Conservation (phyloP, 2,329 filamentous ascomycete genomes). For the Trichoderma koningii region DNA sequence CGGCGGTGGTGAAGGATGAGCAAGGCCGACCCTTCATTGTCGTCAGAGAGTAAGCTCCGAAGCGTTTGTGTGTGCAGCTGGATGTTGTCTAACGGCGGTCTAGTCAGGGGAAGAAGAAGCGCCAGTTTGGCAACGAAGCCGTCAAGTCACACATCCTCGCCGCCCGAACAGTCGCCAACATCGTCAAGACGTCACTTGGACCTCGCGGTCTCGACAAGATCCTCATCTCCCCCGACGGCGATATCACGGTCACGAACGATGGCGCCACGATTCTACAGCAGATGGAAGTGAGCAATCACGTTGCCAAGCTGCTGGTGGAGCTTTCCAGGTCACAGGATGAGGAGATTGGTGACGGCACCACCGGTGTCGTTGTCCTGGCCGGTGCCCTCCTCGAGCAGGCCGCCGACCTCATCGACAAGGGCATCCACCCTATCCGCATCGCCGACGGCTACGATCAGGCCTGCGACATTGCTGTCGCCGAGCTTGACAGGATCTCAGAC, state of each 20-base stretch:
- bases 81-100: conserved; percentile 31
- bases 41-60: conserved; percentile 80
- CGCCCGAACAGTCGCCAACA: conserved; percentile 91
- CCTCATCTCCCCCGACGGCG: conserved; percentile 95
- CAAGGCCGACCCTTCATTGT: conserved; percentile 96
- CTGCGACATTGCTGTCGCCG: conserved; percentile 91
- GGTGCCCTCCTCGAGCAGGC: conserved; percentile 95
- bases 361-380: conserved; percentile 93
- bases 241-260: conserved; percentile 99
- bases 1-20: conserved; percentile 90
- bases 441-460: conserved; percentile 97
- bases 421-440: conserved; percentile 97
- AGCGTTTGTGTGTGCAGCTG: background rate
- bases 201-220: conserved; percentile 98
- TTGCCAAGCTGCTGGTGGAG: conserved; percentile 94
- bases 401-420: conserved; percentile 98
- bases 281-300: conserved; percentile 99
- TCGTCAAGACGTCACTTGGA: conserved; percentile 95
- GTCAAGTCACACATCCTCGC: conserved; percentile 98
- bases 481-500: conserved; percentile 92
- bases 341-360: conserved; percentile 97
- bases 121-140: conserved; percentile 93
- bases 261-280: conserved; percentile 95
- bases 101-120: conserved; percentile 96
- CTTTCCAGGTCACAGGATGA: conserved; percentile 98